Evolutionary conservation across 1,284 basidiomycete genomes (phyloP).

Genomic region (Ustilago sp.): DNA sequence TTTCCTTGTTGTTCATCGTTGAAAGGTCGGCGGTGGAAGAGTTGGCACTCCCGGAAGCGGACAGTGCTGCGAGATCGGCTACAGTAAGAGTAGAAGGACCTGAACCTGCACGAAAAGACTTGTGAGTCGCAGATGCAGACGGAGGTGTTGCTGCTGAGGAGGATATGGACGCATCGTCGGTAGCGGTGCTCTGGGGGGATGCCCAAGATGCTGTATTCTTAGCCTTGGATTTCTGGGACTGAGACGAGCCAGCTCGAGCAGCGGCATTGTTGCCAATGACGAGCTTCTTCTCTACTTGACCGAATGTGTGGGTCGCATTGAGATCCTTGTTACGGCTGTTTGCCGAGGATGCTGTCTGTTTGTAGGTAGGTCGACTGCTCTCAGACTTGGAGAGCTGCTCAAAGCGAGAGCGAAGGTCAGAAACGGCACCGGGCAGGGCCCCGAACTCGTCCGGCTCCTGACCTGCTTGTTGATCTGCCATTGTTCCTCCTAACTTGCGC

Average conservation of each 20-base stretch:
- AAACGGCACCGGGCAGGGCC: constrained; percentile 43
- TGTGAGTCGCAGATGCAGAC: neutral
- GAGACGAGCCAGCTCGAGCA: neutral
- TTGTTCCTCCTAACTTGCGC: constrained; percentile 1
- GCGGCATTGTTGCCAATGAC: constrained; percentile 12
- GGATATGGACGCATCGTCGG: constrained; percentile 10
- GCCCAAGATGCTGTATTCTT: constrained; percentile 14
- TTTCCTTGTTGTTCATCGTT: constrained; percentile 15
- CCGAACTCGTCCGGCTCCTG: constrained; percentile 52
- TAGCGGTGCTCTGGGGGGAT: constrained; percentile 15
- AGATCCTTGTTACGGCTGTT: constrained; percentile 22
- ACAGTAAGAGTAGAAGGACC: constrained; percentile 19
- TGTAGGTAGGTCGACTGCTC: constrained; percentile 27
- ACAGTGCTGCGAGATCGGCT: constrained; percentile 23
- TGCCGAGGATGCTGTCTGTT: constrained; percentile 7
- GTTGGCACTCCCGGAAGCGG: constrained; percentile 23
- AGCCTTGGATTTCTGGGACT: constrained; percentile 7
- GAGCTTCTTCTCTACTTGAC: constrained; percentile 43
- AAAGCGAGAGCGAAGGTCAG: constrained; percentile 48
- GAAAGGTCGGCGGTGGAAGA: constrained; percentile 26
- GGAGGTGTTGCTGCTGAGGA: constrained; percentile 4
- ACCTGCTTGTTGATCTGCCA: constrained; percentile 29
- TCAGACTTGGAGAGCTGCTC: constrained; percentile 54
- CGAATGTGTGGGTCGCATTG: constrained; percentile 39
- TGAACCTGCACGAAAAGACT: neutral